Conservation (phyloP, 495 filamentous ascomycete genomes). For the Trichoderma reesei region DNA sequence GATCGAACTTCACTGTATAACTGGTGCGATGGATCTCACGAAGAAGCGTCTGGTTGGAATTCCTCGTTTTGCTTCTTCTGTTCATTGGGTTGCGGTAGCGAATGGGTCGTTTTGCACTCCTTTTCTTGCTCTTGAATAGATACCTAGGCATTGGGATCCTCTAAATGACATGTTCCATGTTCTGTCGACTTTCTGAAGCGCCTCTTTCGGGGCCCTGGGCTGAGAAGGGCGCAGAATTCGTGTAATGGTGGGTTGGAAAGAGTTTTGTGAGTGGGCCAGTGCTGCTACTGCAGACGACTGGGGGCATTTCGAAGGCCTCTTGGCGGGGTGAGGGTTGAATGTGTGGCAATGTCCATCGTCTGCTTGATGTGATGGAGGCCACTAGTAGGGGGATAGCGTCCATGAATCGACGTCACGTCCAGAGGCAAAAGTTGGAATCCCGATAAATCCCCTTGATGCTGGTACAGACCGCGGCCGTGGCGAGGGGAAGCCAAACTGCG, state of each 20-base stretch:
- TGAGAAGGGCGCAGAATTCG: not conserved
- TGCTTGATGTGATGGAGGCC: not conserved
- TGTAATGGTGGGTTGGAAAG: not conserved
- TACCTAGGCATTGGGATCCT: not conserved
- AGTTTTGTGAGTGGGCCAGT: slow-evolving; percentile 1
- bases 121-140: slow-evolving; percentile 6
- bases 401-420: not conserved
- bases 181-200: not conserved
- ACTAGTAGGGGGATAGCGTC: not conserved
- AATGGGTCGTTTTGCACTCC: slow-evolving; percentile 2
- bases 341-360: not conserved
- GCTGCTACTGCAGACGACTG: not conserved
- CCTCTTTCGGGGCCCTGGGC: not conserved
- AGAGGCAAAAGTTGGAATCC: not conserved
- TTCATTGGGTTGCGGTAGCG: not conserved
- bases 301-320: not conserved
- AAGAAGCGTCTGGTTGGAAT: not conserved
- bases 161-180: not conserved
- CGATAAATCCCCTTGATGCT: not conserved
- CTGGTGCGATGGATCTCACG: not conserved
- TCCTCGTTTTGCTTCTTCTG: not conserved
- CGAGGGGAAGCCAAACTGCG: not conserved
- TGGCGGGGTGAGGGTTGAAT: not conserved
- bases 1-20: slow-evolving; percentile 1
- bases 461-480: not conserved